Conservation (phyloP, 164 flowering plant species). For the Malania oleifera region DNA sequence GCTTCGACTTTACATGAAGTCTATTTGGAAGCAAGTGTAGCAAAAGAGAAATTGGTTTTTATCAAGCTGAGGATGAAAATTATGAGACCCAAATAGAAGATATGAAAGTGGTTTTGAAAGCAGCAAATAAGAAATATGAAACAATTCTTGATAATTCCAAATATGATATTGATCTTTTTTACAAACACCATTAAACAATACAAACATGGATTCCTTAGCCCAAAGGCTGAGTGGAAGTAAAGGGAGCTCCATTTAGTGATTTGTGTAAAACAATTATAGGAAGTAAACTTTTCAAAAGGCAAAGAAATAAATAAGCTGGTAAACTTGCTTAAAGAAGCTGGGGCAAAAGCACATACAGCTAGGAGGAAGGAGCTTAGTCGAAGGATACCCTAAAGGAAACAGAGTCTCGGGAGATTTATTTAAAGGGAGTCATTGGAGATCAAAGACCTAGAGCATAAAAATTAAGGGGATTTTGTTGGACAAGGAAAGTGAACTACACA, state of each 20-base stretch:
- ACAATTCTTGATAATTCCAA: slow-evolving; percentile 69
- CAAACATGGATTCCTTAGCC: slow-evolving; percentile 33
- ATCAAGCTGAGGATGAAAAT: slow-evolving; percentile 55
- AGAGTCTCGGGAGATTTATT: slow-evolving; percentile 47
- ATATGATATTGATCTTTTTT: slow-evolving; percentile 54
- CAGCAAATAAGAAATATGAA: slow-evolving; percentile 65
- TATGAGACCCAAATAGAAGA: slow-evolving; percentile 61
- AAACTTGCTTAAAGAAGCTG: slow-evolving; percentile 45
- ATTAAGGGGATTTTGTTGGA: slow-evolving; percentile 62
- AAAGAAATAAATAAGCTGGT: slow-evolving; percentile 50
- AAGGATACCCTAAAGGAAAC: slow-evolving; percentile 43
- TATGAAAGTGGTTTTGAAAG: slow-evolving; percentile 52
- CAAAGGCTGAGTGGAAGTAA: slow-evolving; percentile 58
- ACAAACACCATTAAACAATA: slow-evolving; percentile 33
- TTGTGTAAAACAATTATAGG: slow-evolving; percentile 45
- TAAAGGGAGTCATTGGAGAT: slow-evolving; percentile 59
- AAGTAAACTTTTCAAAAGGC: slow-evolving; percentile 40
- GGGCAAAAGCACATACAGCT: slow-evolving; percentile 46
- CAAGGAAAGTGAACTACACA: slow-evolving; percentile 62
- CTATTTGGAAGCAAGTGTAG: slow-evolving; percentile 75
- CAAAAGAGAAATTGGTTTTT: slow-evolving; percentile 63
- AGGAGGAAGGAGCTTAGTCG: slow-evolving; percentile 48
- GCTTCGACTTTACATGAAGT: slow-evolving; percentile 89
- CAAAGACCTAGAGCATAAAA: slow-evolving; percentile 59
- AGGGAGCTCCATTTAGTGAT: slow-evolving; percentile 44